These are phyloP conservation scores for Gamsiella multidivaricata DNA, from an alignment of 192 early-diverging fungal genomes.

Conservation along the genomic window DNA sequence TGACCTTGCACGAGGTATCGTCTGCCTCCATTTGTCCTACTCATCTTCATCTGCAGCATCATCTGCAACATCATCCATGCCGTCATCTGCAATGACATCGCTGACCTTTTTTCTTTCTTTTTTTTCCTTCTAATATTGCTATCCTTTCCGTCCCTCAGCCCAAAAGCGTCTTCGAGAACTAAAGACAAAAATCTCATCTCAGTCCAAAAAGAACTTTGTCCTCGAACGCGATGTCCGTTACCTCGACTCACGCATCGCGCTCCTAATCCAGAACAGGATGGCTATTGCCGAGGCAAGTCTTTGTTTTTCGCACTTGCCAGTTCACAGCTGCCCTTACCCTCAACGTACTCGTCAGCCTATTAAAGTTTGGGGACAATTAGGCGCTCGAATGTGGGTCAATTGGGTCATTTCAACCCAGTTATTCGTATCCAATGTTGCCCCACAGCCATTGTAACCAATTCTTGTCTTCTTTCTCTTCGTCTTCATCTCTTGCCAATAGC, in stretches of 20 bases:
- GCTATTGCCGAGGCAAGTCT: conserved; percentile 80
- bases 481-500: conserved; percentile 55
- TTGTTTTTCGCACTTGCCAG: neutral
- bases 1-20: conserved; percentile 91
- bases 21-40: too few species aligned
- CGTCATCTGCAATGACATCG: neutral
- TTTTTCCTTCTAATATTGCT: neutral
- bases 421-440: too few species aligned
- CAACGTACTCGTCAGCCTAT: neutral
- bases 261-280: conserved; percentile 95
- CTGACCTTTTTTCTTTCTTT: neutral
- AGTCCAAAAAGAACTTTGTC: conserved; percentile 96
- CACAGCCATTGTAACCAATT: too few species aligned
- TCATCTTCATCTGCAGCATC: conserved; percentile 2
- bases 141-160: conserved; percentile 57
- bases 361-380: too few species aligned
- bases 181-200: conserved; percentile 89
- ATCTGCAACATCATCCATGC: neutral
- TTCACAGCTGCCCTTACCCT: too few species aligned
- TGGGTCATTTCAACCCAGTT: neutral
- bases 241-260: conserved; percentile 89
- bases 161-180: conserved; percentile 87
- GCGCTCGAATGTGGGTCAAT: too few species aligned
- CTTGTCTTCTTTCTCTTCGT: neutral
- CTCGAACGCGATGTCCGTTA: conserved; percentile 93